These are phyloP conservation scores for Torrubiella hemipterigena DNA, from an alignment of 2,329 filamentous ascomycete species.

Conservation along the genomic window DNA sequence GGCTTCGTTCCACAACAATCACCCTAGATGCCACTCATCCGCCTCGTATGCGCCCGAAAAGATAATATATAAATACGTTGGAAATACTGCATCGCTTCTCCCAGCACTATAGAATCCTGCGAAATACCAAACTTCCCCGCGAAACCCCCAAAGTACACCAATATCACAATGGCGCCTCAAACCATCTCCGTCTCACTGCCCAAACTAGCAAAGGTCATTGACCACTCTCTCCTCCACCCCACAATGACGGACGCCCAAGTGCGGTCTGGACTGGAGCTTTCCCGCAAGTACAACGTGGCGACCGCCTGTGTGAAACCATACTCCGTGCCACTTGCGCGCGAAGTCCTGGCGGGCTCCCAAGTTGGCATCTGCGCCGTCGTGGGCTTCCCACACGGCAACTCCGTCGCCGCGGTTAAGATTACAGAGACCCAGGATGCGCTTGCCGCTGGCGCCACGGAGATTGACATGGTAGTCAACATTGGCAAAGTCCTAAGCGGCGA, in stretches of 20 bases:
- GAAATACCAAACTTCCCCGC: not conserved
- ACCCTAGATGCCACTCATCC: too few species aligned
- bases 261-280: conserved; percentile 32
- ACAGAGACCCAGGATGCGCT: conserved; percentile 37
- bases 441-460: conserved; percentile 35
- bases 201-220: conserved; percentile 42
- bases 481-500: conserved; percentile 44
- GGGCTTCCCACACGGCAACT: conserved; percentile 49
- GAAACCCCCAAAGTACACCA: not conserved
- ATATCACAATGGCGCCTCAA: conserved; percentile 8
- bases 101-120: conserved; percentile 1
- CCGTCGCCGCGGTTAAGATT: conserved; percentile 40
- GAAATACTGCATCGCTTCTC: not conserved
- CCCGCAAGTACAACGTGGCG: conserved; percentile 35
- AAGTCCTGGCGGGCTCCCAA: conserved; percentile 31
- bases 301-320: conserved; percentile 50
- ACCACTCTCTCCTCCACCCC: conserved; percentile 52
- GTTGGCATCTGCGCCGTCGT: conserved; percentile 46
- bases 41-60: too few species aligned
- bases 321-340: conserved; percentile 32
- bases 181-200: conserved; percentile 28
- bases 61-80: too few species aligned
- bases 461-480: conserved; percentile 51
- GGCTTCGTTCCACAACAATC: not conserved
- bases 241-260: conserved; percentile 47